These are phyloP conservation scores for Globisporangium irregulare DNA, from an alignment of 352 stramenopile genomes.

Conservation along the genomic window DNA sequence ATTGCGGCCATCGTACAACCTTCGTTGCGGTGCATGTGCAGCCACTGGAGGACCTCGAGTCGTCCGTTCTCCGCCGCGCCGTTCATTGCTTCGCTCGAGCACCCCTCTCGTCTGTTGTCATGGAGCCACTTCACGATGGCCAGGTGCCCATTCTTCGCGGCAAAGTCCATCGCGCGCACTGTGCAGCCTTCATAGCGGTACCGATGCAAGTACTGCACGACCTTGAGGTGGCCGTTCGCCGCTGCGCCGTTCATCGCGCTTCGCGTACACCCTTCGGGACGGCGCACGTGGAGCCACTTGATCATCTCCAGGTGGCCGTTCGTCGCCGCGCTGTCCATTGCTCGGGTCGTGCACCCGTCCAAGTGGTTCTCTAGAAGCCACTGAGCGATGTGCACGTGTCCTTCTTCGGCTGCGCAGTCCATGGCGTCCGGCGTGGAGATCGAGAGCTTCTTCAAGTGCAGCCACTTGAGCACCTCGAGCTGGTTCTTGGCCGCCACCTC, in stretches of 20 bases:
- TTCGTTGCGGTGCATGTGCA: conserved; percentile 5
- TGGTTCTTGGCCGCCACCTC: conserved; percentile 13
- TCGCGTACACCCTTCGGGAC: conserved; percentile 15
- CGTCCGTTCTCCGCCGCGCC: conserved; percentile 4
- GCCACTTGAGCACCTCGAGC: conserved; percentile 16
- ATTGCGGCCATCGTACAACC: conserved; percentile 5
- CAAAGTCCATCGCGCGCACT: conserved; percentile 7
- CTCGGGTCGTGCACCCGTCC: conserved; percentile 14
- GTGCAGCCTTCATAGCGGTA: conserved; percentile 13
- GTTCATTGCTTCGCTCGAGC: conserved; percentile 14
- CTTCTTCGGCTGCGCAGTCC: conserved; percentile 12
- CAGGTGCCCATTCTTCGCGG: conserved; percentile 6
- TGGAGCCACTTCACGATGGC: conserved; percentile 13
- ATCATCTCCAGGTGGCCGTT: conserved; percentile 19
- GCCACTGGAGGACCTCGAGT: conserved; percentile 8
- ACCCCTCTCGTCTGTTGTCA: conserved; percentile 10
- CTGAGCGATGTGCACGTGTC: conserved; percentile 12
- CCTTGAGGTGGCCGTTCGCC: conserved; percentile 12
- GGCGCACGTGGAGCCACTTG: conserved; percentile 9
- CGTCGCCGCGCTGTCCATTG: conserved; percentile 15
- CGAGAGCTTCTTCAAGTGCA: conserved; percentile 10
- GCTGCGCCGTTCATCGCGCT: conserved; percentile 16
- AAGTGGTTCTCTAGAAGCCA: conserved; percentile 18
- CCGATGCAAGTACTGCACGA: conserved; percentile 13
- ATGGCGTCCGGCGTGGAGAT: conserved; percentile 14